Conservation (phyloP, 495 filamentous ascomycete species). For the Bacidia gigantensis region DNA sequence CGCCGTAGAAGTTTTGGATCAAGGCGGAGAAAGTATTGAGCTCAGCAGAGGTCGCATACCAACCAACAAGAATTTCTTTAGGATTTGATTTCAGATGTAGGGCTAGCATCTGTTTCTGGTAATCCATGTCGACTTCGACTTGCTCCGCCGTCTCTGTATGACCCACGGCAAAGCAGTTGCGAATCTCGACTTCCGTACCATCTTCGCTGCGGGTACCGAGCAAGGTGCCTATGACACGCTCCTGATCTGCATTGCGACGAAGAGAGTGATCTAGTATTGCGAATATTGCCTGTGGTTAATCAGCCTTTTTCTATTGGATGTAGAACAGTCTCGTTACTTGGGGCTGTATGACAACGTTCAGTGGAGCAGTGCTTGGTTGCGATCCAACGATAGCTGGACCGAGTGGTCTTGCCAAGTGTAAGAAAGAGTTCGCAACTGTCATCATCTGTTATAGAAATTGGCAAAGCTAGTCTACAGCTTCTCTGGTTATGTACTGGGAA, state of each 20-base stretch:
- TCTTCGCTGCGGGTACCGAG: conserved; percentile 87
- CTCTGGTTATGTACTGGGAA: background rate
- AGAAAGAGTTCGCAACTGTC: conserved; percentile 72
- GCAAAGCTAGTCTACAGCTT: too few relatives aligned
- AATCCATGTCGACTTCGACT: conserved; percentile 98
- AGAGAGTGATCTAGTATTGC: conserved; percentile 94
- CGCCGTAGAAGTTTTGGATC: conserved; percentile 99
- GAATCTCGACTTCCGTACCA: conserved; percentile 87
- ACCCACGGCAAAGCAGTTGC: conserved; percentile 90
- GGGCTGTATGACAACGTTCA: conserved; percentile 87
- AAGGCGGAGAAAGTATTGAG: conserved; percentile 95
- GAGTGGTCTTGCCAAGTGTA: conserved; percentile 87
- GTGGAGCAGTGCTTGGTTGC: conserved; percentile 71
- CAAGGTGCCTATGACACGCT: conserved; percentile 90
- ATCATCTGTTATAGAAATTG: conserved; percentile 29
- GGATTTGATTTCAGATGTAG: conserved; percentile 89
- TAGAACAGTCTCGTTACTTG: conserved; percentile 46
- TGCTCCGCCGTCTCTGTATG: conserved; percentile 97
- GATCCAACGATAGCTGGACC: conserved; percentile 64
- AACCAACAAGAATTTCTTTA: conserved; percentile 84
- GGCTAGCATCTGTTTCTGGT: conserved; percentile 96
- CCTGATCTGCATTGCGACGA: conserved; percentile 76
- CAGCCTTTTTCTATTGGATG: background rate
- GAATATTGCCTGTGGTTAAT: conserved; percentile 61
- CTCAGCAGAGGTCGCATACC: conserved; percentile 93